These are phyloP conservation scores for Kalmusia sp. DNA, from an alignment of 2,329 filamentous ascomycete species.

Conservation along the genomic window DNA sequence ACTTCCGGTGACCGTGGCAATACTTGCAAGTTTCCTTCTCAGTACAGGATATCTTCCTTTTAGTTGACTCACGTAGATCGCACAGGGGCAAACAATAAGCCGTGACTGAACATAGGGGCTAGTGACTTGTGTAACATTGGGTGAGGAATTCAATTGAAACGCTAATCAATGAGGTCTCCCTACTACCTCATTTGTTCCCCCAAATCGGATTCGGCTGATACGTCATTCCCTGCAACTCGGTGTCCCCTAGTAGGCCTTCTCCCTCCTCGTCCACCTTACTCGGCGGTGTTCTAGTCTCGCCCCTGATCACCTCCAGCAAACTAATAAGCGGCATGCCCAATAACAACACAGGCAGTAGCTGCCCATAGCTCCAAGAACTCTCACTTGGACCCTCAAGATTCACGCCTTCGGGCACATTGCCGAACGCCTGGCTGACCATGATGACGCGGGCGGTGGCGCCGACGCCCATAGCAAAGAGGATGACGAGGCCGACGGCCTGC, in stretches of 20 bases:
- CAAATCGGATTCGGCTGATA: conserved; percentile 58
- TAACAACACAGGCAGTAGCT: conserved; percentile 66
- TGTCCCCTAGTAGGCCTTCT: conserved; percentile 40
- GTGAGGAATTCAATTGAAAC: too few species aligned
- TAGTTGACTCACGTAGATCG: too few species aligned
- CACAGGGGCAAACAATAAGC: too few species aligned
- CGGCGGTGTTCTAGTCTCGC: conserved; percentile 55
- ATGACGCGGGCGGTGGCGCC: conserved; percentile 66
- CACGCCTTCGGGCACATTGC: conserved; percentile 54
- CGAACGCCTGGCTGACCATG: conserved; percentile 67
- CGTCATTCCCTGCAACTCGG: conserved; percentile 46
- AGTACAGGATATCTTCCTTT: too few species aligned
- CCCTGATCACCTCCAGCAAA: conserved; percentile 65
- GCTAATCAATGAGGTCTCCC: too few species aligned
- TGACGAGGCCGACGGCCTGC: conserved; percentile 60
- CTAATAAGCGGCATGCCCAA: conserved; percentile 67
- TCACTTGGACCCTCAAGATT: conserved; percentile 61
- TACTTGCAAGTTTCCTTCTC: too few species aligned
- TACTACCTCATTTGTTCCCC: conserved; percentile 21
- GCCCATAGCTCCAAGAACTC: conserved; percentile 68
- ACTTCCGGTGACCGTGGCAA: too few species aligned
- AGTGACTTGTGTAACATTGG: too few species aligned
- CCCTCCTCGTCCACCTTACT: conserved; percentile 50
- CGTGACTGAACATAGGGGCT: too few species aligned
- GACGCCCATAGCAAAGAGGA: conserved; percentile 62